Conservation (phyloP, 106 monocot genomes). For the Iris macrosiphon region DNA sequence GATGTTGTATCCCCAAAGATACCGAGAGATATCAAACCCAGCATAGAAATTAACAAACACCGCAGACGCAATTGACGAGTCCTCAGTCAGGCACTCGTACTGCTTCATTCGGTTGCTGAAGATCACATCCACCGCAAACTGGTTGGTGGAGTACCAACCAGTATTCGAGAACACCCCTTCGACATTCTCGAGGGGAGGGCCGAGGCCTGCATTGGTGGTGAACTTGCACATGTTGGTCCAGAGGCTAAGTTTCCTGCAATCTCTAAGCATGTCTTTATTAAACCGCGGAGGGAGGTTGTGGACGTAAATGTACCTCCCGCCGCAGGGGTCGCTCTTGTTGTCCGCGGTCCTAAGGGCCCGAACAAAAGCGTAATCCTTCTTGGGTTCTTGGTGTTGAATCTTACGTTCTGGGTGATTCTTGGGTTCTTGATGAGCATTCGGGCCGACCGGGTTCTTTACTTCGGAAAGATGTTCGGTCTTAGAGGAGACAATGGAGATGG, state of each 20-base stretch:
- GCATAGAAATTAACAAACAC: constrained; percentile 79
- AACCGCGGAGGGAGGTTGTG: constrained; percentile 57
- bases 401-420: neutral
- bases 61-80: constrained; percentile 69
- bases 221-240: constrained; percentile 84
- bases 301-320: constrained; percentile 73
- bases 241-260: constrained; percentile 44
- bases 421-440: neutral
- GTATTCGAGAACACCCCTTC: constrained; percentile 61
- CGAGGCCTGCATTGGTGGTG: constrained; percentile 57
- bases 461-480: neutral
- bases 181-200: constrained; percentile 52
- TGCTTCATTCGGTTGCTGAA: constrained; percentile 76
- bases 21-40: constrained; percentile 63
- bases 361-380: no score
- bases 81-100: constrained; percentile 66
- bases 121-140: constrained; percentile 74
- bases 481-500: neutral
- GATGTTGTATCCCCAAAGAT: constrained; percentile 64
- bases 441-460: neutral
- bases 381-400: neutral
- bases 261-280: constrained; percentile 60
- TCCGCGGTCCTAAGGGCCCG: constrained; percentile 27
- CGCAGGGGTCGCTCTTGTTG: constrained; percentile 51
- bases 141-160: constrained; percentile 78